phyloP scores from a whole-genome alignment of 805 yeast genomes.

The Monosporozyma siamensis region DNA sequence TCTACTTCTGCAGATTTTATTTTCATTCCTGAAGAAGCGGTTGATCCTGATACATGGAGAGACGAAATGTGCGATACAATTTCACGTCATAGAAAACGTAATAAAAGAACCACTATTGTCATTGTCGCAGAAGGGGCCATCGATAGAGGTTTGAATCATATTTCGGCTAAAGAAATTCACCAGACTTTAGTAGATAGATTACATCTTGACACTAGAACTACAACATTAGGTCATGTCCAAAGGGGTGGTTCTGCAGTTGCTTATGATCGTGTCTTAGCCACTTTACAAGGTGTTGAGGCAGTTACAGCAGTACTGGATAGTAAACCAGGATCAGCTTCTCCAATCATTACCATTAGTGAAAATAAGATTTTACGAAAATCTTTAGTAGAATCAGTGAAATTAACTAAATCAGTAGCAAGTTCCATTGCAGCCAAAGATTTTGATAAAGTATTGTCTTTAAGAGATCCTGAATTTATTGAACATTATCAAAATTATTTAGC shows the following conservation, averaged over 20 bases:
- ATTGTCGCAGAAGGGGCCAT: constrained; percentile 83
- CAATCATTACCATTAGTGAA: constrained; percentile 66
- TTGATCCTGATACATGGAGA: constrained; percentile 53
- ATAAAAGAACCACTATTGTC: constrained; percentile 69
- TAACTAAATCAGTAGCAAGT: constrained; percentile 63
- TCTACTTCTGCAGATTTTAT: constrained; percentile 74
- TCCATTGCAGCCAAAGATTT: constrained; percentile 60
- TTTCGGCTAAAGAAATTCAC: constrained; percentile 55
- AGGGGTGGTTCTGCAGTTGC: constrained; percentile 80
- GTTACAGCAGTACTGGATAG: constrained; percentile 62
- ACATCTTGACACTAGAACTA: constrained; percentile 68
- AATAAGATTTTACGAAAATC: constrained; percentile 60
- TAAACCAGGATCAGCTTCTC: constrained; percentile 64
- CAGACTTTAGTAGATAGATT: constrained; percentile 53
- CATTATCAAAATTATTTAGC: constrained; percentile 54
- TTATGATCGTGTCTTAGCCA: constrained; percentile 60
- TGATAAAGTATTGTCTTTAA: constrained; percentile 57
- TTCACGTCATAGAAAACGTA: constrained; percentile 54
- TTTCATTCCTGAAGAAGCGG: constrained; percentile 72
- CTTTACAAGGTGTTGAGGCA: constrained; percentile 76
- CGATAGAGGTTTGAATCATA: constrained; percentile 55
- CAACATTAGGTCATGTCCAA: constrained; percentile 73
- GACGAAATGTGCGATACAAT: constrained; percentile 57
- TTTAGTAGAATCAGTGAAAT: constrained; percentile 60
- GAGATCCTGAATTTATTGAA: constrained; percentile 65